Conservation (phyloP, 108 stramenopile genomes). For the Fistulifera pelliculosa region DNA sequence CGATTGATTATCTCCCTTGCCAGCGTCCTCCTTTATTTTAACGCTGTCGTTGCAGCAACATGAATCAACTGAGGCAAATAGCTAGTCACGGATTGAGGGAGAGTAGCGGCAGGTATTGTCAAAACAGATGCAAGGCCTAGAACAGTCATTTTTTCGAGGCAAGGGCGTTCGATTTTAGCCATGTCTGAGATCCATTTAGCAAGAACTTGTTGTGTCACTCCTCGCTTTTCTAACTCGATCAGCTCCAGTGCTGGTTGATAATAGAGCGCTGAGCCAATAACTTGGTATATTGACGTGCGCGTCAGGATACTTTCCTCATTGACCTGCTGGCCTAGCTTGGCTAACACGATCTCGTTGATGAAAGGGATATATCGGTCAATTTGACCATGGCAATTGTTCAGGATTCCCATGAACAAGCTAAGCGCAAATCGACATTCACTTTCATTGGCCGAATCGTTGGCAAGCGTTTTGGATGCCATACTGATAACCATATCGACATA, state of each 20-base stretch:
- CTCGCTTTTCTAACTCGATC: slow-evolving; percentile 78
- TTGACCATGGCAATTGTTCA: slow-evolving; percentile 84
- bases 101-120: slow-evolving; percentile 42
- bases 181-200: slow-evolving; percentile 71
- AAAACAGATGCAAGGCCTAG: slow-evolving; percentile 68
- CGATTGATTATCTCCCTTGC: slow-evolving; percentile 38
- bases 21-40: slow-evolving; percentile 66
- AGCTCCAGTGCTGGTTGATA: slow-evolving; percentile 84
- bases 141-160: slow-evolving; percentile 71
- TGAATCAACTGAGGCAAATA: slow-evolving; percentile 67
- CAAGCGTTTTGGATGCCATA: slow-evolving; percentile 80
- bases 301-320: slow-evolving; percentile 58
- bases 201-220: slow-evolving; percentile 75
- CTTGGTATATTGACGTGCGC: slow-evolving; percentile 72
- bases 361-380: slow-evolving; percentile 74
- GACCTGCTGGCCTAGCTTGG: slow-evolving; percentile 78
- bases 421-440: slow-evolving; percentile 80
- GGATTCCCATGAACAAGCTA: slow-evolving; percentile 77
- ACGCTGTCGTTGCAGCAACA: slow-evolving; percentile 37
- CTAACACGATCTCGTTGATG: slow-evolving; percentile 73
- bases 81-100: slow-evolving; percentile 49
- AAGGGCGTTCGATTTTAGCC: slow-evolving; percentile 53
- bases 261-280: slow-evolving; percentile 78
- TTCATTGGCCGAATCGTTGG: slow-evolving; percentile 76
- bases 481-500: slow-evolving; percentile 84